A percentile compares a stretch with the other conserved stretches of the same genome.
Conservation (phyloP, 1,284 basidiomycete genomes). For the Trametes versicolor region DNA sequence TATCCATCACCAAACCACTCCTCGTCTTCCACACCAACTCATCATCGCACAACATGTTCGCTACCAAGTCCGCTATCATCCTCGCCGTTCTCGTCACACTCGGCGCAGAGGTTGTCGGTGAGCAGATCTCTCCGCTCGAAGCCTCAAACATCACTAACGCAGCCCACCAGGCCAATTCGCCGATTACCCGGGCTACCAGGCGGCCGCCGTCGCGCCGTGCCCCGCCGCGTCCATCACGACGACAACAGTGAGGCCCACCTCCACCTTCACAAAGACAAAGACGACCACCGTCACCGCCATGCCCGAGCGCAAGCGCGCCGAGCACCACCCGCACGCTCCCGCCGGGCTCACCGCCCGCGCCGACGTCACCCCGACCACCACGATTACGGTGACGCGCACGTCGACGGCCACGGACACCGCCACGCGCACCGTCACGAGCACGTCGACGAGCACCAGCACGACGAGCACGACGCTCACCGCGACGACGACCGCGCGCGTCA, state of each 20-base stretch:
- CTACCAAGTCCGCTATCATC: neutral
- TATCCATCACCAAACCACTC: neutral
- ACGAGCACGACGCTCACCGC: neutral
- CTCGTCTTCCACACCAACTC: neutral
- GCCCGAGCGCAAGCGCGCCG: neutral
- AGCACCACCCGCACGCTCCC: neutral
- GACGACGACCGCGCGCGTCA: conserved; percentile 4
- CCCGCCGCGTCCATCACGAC: neutral
- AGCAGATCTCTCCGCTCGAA: neutral
- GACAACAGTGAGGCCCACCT: neutral
- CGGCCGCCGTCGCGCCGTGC: neutral
- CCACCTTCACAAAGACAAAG: neutral
- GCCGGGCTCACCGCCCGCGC: conserved; percentile 51
- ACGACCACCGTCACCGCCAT: neutral
- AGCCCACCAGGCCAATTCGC: neutral
- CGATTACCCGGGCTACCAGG: neutral
- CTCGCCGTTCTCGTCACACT: neutral
- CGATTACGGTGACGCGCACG: neutral
- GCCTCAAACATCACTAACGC: neutral
- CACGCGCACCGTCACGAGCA: conserved; percentile 3
- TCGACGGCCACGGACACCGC: neutral
- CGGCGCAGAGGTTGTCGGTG: neutral
- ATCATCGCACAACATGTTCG: conserved; percentile 1
- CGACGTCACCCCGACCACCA: conserved; percentile 40
- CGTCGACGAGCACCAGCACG: neutral